Percentiles rank a stretch among this genome's conserved stretches.
Conservation (phyloP, 371 early-diverging fungal species). For the Rhizopus delemar region DNA sequence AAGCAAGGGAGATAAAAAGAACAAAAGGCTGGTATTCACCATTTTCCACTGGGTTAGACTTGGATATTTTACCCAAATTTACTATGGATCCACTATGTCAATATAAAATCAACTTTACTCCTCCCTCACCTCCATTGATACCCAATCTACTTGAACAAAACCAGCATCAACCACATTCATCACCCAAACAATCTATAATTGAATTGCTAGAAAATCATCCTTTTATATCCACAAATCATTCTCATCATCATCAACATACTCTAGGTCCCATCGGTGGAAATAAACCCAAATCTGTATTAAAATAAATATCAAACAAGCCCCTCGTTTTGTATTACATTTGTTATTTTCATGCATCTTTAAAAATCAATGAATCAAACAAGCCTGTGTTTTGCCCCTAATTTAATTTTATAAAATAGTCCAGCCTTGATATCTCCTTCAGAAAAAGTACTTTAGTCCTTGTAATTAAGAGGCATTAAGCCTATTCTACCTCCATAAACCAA, state of each 20-base stretch:
- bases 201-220: conserved; percentile 31
- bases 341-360: too few species aligned
- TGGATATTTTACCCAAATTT: conserved; percentile 30
- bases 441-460: too few species aligned
- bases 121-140: conserved; percentile 5
- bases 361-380: too few species aligned
- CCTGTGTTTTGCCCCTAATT: too few species aligned
- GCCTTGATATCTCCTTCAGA: too few species aligned
- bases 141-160: conserved; percentile 8
- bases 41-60: conserved; percentile 34
- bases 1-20: not conserved
- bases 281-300: not conserved
- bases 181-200: conserved; percentile 11
- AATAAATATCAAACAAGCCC: not conserved
- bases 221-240: conserved; percentile 22
- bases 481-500: too few species aligned
- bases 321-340: too few species aligned
- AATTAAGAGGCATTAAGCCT: too few species aligned
- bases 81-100: conserved; percentile 20
- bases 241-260: conserved; percentile 6
- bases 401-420: too few species aligned
- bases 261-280: conserved; percentile 26
- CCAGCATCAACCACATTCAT: conserved; percentile 2
- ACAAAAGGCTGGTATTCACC: conserved; percentile 35
- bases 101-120: conserved; percentile 15